phyloP scores from a whole-genome alignment of 805 yeast genomes.

The Yarrowia divulgata region DNA sequence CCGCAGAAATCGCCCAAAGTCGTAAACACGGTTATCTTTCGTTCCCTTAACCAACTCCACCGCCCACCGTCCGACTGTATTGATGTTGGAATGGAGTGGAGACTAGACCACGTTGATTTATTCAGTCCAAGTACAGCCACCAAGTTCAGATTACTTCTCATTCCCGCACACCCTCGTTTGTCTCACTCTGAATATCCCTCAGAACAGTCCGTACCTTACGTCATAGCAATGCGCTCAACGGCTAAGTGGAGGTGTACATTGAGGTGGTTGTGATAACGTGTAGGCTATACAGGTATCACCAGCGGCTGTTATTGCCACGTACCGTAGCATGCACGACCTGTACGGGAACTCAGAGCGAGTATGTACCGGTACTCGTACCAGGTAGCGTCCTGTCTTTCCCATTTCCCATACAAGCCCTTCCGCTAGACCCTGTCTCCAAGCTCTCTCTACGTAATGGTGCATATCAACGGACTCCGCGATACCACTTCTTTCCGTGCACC shows the following conservation, averaged over 20 bases:
- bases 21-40: not conserved
- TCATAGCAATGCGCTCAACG: conserved; percentile 3
- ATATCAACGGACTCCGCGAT: conserved; percentile 4
- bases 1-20: no score
- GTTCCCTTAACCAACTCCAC: conserved; percentile 6
- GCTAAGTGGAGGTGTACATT: no score
- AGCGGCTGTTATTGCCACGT: no score
- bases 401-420: not conserved
- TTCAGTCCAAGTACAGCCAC: no score
- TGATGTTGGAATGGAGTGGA: not conserved
- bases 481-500: not conserved
- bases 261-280: no score
- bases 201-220: not conserved
- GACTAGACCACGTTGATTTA: not conserved
- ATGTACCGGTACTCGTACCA: no score
- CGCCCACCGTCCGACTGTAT: conserved; percentile 10
- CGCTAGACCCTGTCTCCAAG: not conserved
- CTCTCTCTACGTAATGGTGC: not conserved
- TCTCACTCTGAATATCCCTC: not conserved
- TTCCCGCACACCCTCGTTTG: not conserved
- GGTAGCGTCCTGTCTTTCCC: no score
- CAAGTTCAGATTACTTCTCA: no score
- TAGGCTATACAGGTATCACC: no score
- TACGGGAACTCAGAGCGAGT: no score
- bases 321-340: no score